Base-by-base conservation (phyloP, 805 yeast species). In the Candida awuae region DNA sequence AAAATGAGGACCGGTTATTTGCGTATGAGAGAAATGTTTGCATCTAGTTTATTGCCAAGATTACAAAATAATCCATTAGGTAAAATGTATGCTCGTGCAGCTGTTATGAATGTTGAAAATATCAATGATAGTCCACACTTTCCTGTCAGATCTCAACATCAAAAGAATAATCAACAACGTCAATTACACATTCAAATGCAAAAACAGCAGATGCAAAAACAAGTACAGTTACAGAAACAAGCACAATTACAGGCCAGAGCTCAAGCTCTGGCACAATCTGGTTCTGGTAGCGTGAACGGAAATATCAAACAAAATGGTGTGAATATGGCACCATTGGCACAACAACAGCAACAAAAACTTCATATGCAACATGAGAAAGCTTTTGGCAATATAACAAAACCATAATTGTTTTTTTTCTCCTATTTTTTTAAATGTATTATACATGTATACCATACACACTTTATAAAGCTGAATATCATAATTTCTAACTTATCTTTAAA, bases 1-100 rank as follows among this genome's bases (percentile, higher is more conserved):
- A 67, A 83, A 35, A 63, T 78, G 38, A 73, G 95, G 45, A 78
- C 79, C 22, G 71, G 77, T 41, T 85, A 84, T 51, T 68, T 92
- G 50, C 74, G 94, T 44, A 81, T 86, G 84, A 71, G 97, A 48
- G 98, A 92, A 58, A 84, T 88, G 80, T 84, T 90, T 62, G 95
- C 96, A 1, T 75, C 84, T 43, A 90, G 95, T 2, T 69, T 84
- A 12, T 66, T 83, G 8, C 85, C 77, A 9, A 71, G 84, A 30
- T 73, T 79, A 35, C 60, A 61, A 40, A 68, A 67, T 41, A 73
- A 73, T 37, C 73, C 76, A 6, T 75, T 78, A 29, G 94, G 94
- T 12, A 84, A 87, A 4, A 62, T 83, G 36, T 82, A 79, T 54
- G 88, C 92, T n/a, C 70, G 92, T 39, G 77, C 87, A 34, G 82